Conservation (phyloP, 2,329 filamentous ascomycete species). For the Diaporthe sp. region DNA sequence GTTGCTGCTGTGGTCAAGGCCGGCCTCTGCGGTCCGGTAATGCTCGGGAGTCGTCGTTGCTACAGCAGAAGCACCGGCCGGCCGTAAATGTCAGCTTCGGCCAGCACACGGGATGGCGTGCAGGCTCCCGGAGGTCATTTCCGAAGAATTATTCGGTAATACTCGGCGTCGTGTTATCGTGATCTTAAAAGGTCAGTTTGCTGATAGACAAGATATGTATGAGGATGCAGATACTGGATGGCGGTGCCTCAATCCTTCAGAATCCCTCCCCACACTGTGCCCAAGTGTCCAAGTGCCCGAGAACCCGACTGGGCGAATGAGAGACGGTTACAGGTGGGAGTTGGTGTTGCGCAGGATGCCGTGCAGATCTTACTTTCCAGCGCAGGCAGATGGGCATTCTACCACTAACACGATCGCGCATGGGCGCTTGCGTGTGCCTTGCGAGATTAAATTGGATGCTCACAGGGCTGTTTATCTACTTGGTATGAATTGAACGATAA, state of each 20-base stretch:
- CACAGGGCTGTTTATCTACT: not conserved
- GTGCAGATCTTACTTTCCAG: constrained; percentile 6
- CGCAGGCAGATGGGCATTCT: not conserved
- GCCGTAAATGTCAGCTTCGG: not conserved
- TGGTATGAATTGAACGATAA: not conserved
- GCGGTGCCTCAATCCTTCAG: not conserved
- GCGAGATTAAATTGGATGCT: not conserved
- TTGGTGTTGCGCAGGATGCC: constrained; percentile 8
- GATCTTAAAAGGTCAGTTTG: not conserved
- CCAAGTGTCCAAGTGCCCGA: not conserved
- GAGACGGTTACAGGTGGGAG: not conserved
- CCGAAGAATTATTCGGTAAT: not conserved
- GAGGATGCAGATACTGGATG: not conserved
- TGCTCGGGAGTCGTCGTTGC: not conserved
- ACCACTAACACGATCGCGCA: not conserved
- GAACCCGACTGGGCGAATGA: constrained; percentile 13
- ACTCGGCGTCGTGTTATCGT: too few relatives aligned
- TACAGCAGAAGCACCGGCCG: not conserved
- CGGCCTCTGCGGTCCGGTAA: not conserved
- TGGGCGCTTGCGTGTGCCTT: not conserved
- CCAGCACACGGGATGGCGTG: not conserved
- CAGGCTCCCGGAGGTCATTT: not conserved
- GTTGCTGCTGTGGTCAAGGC: not conserved
- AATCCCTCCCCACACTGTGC: not conserved
- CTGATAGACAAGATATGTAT: not conserved